A percentile compares a stretch with the other conserved stretches of the same genome.
Conservation (phyloP, 2,329 filamentous ascomycete genomes). For the Colletotrichum lindemuthianum region DNA sequence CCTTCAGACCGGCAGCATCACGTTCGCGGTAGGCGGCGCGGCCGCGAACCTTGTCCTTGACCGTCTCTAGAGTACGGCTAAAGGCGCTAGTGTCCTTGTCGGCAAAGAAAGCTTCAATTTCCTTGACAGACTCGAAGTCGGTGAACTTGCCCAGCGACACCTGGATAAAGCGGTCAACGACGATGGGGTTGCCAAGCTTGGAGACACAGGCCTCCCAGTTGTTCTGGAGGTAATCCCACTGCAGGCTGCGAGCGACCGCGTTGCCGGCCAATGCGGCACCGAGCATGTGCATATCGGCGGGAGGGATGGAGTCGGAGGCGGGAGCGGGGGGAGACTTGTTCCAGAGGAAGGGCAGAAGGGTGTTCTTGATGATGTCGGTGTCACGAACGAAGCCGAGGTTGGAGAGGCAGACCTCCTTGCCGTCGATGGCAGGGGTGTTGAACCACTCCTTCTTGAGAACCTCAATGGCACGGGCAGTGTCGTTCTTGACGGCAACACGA, state of each 20-base stretch:
- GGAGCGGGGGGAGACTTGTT: conserved; percentile 64
- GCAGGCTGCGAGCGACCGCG: conserved; percentile 73
- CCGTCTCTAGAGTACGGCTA: conserved; percentile 85
- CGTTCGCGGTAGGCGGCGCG: conserved; percentile 84
- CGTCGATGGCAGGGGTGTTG: conserved; percentile 85
- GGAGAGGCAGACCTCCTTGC: conserved; percentile 84
- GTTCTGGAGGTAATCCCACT: conserved; percentile 87
- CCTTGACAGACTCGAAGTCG: conserved; percentile 72
- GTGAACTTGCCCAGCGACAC: conserved; percentile 82
- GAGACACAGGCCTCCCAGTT: conserved; percentile 81
- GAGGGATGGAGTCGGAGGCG: conserved; percentile 73
- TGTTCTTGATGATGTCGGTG: conserved; percentile 71
- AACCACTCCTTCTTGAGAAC: conserved; percentile 87
- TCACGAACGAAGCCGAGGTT: conserved; percentile 81
- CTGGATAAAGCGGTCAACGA: conserved; percentile 89
- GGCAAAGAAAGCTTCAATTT: conserved; percentile 87
- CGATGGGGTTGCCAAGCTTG: conserved; percentile 83
- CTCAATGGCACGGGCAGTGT: conserved; percentile 75
- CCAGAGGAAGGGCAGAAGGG: conserved; percentile 81
- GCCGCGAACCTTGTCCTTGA: conserved; percentile 85
- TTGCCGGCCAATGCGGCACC: conserved; percentile 79
- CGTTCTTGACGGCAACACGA: conserved; percentile 76
- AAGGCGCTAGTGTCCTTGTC: conserved; percentile 87
- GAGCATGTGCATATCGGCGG: conserved; percentile 88
- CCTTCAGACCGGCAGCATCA: conserved; percentile 76